phyloP scores from a whole-genome alignment of 768 basidiomycete genomes.

The Suillus subaureus region DNA sequence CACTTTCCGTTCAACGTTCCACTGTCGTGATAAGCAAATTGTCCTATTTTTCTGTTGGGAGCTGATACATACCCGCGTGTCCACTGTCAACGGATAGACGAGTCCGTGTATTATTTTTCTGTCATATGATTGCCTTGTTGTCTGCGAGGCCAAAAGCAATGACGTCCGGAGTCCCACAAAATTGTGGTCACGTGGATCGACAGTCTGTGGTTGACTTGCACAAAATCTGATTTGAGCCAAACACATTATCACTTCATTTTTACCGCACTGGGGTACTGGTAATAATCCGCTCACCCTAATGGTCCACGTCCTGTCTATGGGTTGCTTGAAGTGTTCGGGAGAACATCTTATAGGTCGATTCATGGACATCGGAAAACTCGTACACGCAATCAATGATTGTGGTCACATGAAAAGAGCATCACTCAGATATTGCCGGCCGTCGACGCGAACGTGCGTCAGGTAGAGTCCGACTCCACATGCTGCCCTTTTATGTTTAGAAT shows the following conservation, averaged over 20 bases:
- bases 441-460: conserved; percentile 4
- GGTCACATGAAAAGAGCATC: not conserved
- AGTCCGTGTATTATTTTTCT: not conserved
- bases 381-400: not conserved
- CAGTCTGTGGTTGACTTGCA: not conserved
- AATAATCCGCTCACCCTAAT: not conserved
- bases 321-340: not conserved
- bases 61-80: not conserved
- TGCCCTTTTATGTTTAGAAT: conserved; percentile 1
- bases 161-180: not conserved
- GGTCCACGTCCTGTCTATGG: not conserved
- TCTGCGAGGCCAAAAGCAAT: not conserved
- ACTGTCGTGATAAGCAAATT: not conserved
- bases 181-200: not conserved
- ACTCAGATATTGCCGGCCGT: not conserved
- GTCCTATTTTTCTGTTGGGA: not conserved
- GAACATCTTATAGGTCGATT: not conserved
- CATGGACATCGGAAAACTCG: not conserved
- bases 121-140: not conserved
- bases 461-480: conserved; percentile 1
- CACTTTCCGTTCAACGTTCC: not conserved
- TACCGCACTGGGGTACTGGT: not conserved
- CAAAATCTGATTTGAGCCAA: not conserved
- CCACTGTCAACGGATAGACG: too few species aligned
- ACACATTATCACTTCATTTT: not conserved